Conservation (phyloP, 345 rosid species). For the Hibiscus mutabilis region DNA sequence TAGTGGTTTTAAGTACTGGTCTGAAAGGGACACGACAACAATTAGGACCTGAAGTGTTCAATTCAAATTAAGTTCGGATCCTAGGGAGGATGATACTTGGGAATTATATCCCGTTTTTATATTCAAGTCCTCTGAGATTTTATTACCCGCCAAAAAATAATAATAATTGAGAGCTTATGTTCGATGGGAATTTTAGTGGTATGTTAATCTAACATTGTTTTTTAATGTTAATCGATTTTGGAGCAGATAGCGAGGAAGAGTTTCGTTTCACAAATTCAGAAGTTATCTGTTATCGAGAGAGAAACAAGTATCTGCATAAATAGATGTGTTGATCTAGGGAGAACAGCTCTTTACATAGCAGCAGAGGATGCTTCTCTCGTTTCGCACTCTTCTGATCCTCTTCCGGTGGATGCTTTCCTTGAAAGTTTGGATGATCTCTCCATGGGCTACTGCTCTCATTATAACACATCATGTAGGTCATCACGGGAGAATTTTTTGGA, state of each 20-base stretch:
- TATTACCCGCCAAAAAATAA: not conserved
- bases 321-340: slow-evolving; percentile 46
- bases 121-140: not conserved
- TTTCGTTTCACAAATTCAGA: slow-evolving; percentile 30
- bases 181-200: not conserved
- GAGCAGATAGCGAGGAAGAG: slow-evolving; percentile 44
- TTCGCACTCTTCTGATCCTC: slow-evolving; percentile 55
- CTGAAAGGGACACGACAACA: not conserved
- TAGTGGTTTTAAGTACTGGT: not conserved
- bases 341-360: slow-evolving; percentile 47
- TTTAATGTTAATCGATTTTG: not conserved
- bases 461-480: slow-evolving; percentile 22
- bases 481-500: slow-evolving; percentile 43
- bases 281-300: slow-evolving; percentile 41
- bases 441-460: slow-evolving; percentile 46
- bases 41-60: not conserved
- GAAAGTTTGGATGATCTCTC: slow-evolving; percentile 56
- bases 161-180: not conserved
- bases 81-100: no score
- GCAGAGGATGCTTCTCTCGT: slow-evolving; percentile 68
- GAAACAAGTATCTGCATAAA: slow-evolving; percentile 53
- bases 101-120: not conserved
- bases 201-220: not conserved
- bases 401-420: slow-evolving; percentile 54
- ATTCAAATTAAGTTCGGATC: not conserved